Evolutionary conservation across 345 rosid genomes (phyloP).

Genomic region (Anastatica hierochuntica): DNA sequence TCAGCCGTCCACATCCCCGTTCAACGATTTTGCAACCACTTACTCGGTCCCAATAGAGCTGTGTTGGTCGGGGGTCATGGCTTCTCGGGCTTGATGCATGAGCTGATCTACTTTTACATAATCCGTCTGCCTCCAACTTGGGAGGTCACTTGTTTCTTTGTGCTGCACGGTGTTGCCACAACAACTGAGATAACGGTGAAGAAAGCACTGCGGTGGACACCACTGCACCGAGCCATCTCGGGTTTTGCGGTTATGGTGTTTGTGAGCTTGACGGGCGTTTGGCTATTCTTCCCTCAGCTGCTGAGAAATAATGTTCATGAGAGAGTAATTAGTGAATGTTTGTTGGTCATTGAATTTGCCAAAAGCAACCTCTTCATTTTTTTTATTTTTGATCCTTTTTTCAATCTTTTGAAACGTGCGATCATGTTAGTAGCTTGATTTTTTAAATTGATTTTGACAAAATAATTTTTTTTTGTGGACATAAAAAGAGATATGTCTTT

Average conservation of each 20-base stretch:
- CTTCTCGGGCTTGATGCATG: conserved; percentile 69
- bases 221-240: conserved; percentile 24
- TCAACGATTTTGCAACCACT: neutral
- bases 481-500: no score
- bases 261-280: conserved; percentile 27
- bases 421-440: no score
- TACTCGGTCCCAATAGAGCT: conserved; percentile 25
- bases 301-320: conserved; percentile 33
- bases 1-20: conserved; percentile 44
- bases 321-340: conserved; percentile 27
- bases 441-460: no score
- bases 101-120: conserved; percentile 36
- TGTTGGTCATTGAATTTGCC: conserved; percentile 7
- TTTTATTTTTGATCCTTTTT: no score
- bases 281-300: conserved; percentile 47
- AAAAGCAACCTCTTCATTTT: neutral
- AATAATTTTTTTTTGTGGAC: no score
- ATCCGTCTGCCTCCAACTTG: conserved; percentile 47
- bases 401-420: no score
- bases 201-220: conserved; percentile 20
- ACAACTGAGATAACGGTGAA: conserved; percentile 37
- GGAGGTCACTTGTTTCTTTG: conserved; percentile 64
- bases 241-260: conserved; percentile 31
- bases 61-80: conserved; percentile 30
- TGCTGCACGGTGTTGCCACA: conserved; percentile 46